Conservation (phyloP, 1,139 yeast genomes). For the Magnusiomyces fungicola region DNA sequence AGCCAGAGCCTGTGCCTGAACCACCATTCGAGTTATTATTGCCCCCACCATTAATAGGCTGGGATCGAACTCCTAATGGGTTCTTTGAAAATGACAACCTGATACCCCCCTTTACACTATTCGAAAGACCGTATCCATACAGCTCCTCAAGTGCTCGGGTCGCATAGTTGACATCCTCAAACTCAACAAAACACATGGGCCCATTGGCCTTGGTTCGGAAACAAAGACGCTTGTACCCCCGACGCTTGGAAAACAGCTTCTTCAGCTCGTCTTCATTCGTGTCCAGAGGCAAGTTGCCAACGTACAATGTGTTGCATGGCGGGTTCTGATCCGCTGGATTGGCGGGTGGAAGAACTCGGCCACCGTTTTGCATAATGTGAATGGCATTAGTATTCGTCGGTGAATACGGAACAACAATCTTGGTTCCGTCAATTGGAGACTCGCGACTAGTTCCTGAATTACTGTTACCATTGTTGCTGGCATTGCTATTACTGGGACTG, state of each 20-base stretch:
- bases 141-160: slow-evolving; percentile 89
- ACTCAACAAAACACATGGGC: slow-evolving; percentile 98
- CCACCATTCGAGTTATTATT: slow-evolving; percentile 4
- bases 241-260: slow-evolving; percentile 77
- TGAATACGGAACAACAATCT: slow-evolving; percentile 28
- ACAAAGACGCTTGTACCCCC: slow-evolving; percentile 86
- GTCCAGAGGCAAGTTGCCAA: slow-evolving; percentile 95
- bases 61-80: slow-evolving; percentile 83
- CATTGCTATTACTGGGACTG: slow-evolving; percentile 5
- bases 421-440: slow-evolving; percentile 21
- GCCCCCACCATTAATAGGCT: slow-evolving; percentile 22
- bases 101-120: slow-evolving; percentile 79
- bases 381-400: slow-evolving; percentile 30
- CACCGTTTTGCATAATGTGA: slow-evolving; percentile 32
- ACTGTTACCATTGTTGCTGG: slow-evolving; percentile 4
- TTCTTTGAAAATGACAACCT: slow-evolving; percentile 89
- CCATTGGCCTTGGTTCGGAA: slow-evolving; percentile 67
- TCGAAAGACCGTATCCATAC: slow-evolving; percentile 74
- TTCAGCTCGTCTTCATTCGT: slow-evolving; percentile 92
- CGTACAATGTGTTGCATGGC: slow-evolving; percentile 94
- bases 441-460: neutral
- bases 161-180: slow-evolving; percentile 91
- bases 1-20: too few relatives aligned
- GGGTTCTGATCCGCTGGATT: slow-evolving; percentile 99
- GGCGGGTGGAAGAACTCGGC: slow-evolving; percentile 80